Conservation (phyloP, 805 yeast genomes). For the Pichia occidentalis region DNA sequence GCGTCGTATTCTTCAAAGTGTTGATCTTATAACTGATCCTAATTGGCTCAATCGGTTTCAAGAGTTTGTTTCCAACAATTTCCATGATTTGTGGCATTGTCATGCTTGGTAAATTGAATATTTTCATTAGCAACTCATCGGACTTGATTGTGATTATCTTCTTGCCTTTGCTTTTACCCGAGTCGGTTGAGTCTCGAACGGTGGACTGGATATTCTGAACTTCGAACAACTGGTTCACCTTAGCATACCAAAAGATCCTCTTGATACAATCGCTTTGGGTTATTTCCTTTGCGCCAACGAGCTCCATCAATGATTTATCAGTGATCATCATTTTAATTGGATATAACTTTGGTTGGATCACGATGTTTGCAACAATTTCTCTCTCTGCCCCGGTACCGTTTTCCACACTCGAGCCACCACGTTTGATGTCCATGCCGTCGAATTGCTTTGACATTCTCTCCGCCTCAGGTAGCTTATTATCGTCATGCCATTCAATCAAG, state of each 20-base stretch:
- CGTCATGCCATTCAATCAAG: conserved; percentile 89
- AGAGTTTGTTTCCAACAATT: conserved; percentile 56
- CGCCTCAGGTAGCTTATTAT: conserved; percentile 29
- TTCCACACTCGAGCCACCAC: conserved; percentile 51
- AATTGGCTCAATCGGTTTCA: conserved; percentile 75
- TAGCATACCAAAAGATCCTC: conserved; percentile 32
- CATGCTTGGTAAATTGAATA: conserved; percentile 47
- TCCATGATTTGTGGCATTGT: conserved; percentile 70
- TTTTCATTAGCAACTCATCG: conserved; percentile 40
- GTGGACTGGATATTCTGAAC: conserved; percentile 21
- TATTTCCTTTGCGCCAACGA: conserved; percentile 71
- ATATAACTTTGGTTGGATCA: conserved; percentile 72
- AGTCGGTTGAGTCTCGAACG: conserved; percentile 11
- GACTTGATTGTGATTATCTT: conserved; percentile 28
- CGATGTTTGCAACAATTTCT: conserved; percentile 61
- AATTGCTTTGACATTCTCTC: conserved; percentile 42
- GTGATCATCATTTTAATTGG: conserved; percentile 63
- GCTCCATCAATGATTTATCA: conserved; percentile 52
- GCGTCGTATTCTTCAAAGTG: conserved; percentile 69
- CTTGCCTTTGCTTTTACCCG: conserved; percentile 6
- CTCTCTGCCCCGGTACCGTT: conserved; percentile 26
- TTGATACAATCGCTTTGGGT: conserved; percentile 75
- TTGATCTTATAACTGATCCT: conserved; percentile 66
- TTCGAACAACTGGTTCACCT: conserved; percentile 32
- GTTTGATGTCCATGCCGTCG: conserved; percentile 84